phyloP scores from a whole-genome alignment of 306 rosid species.

The Mucuna pruriens region DNA sequence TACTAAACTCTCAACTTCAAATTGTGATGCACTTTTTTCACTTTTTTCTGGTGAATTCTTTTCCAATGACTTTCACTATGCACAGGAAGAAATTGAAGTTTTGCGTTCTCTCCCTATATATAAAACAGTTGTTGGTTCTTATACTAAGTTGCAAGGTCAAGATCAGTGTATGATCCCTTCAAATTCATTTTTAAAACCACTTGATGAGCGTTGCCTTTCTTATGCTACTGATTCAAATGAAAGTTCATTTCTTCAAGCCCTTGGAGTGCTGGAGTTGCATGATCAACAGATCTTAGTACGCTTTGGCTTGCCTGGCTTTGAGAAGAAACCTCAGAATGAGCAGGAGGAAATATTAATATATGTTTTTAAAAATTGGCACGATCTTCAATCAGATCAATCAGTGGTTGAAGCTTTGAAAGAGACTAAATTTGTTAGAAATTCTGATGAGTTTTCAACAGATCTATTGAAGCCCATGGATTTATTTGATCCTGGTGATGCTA shows the following conservation, averaged over 20 bases:
- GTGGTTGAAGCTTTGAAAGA: slow-evolving; percentile 77
- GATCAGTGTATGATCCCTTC: slow-evolving; percentile 89
- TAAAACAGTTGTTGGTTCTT: slow-evolving; percentile 88
- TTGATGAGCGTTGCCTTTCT: slow-evolving; percentile 79
- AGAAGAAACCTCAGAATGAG: slow-evolving; percentile 68
- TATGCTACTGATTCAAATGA: slow-evolving; percentile 72
- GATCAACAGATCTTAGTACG: slow-evolving; percentile 85
- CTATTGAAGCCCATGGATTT: slow-evolving; percentile 77
- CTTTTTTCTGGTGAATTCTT: slow-evolving; percentile 74
- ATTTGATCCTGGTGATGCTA: slow-evolving; percentile 88
- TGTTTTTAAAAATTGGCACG: slow-evolving; percentile 84
- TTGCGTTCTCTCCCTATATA: slow-evolving; percentile 85
- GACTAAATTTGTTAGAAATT: slow-evolving; percentile 82
- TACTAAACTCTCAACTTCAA: slow-evolving; percentile 62
- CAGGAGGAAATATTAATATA: slow-evolving; percentile 79
- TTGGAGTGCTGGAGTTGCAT: slow-evolving; percentile 76
- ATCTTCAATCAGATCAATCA: slow-evolving; percentile 75
- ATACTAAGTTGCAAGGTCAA: slow-evolving; percentile 67
- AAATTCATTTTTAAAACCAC: slow-evolving; percentile 79
- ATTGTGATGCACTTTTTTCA: slow-evolving; percentile 76
- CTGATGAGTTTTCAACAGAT: slow-evolving; percentile 86
- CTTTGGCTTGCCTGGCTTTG: slow-evolving; percentile 91
- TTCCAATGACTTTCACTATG: slow-evolving; percentile 56
- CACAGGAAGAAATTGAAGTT: slow-evolving; percentile 76
- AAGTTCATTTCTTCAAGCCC: slow-evolving; percentile 80